Evolutionary conservation across 2,329 filamentous ascomycete species (phyloP).

Genomic region (Aspergillus versicolor): DNA sequence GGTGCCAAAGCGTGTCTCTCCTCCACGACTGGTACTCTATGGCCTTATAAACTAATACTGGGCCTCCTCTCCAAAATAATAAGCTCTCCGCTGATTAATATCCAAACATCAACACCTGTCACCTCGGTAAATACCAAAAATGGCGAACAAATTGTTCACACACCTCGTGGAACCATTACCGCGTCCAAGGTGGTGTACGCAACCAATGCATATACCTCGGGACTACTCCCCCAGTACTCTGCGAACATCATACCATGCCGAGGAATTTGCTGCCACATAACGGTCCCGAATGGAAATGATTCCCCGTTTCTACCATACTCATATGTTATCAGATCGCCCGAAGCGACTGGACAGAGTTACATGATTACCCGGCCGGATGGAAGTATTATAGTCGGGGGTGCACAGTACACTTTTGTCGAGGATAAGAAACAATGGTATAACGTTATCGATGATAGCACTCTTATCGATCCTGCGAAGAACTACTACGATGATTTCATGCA

Average conservation of each 20-base stretch:
- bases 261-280: constrained; percentile 51
- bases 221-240: constrained; percentile 68
- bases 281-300: constrained; percentile 25
- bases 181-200: constrained; percentile 70
- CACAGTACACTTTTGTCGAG: constrained; percentile 45
- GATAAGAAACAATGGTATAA: constrained; percentile 45
- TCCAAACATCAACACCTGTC: constrained; percentile 56
- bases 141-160: constrained; percentile 60
- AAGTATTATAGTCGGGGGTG: constrained; percentile 64
- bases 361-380: constrained; percentile 59
- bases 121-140: constrained; percentile 22
- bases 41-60: constrained; percentile 78
- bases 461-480: constrained; percentile 50
- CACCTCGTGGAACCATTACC: constrained; percentile 61
- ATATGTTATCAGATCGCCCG: constrained; percentile 56
- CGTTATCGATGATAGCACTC: constrained; percentile 47
- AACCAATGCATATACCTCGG: constrained; percentile 81
- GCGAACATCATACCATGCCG: constrained; percentile 75
- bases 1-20: constrained; percentile 39
- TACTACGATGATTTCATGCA: constrained; percentile 42
- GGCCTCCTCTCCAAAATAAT: constrained; percentile 65
- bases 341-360: constrained; percentile 57
- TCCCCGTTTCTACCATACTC: constrained; percentile 46
- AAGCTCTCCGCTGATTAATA: constrained; percentile 46
- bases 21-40: constrained; percentile 38